Percentiles rank a stretch among this genome's conserved stretches.
These are phyloP conservation scores for Chlorella sp. DNA, from an alignment of 139 green algal genomes.

Conservation along the genomic window DNA sequence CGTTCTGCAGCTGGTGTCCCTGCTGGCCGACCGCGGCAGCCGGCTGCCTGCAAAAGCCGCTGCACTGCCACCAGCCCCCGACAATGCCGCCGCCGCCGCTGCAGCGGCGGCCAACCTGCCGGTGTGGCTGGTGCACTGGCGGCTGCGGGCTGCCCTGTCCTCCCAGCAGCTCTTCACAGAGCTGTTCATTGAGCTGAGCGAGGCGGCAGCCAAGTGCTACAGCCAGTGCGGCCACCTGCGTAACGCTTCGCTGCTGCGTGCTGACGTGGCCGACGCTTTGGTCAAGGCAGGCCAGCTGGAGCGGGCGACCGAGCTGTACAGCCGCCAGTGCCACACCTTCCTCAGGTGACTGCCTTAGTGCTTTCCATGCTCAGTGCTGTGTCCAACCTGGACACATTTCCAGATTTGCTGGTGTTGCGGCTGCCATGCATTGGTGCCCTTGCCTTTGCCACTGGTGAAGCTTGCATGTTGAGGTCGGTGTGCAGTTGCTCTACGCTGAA, in stretches of 20 bases:
- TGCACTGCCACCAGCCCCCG: conserved; percentile 15
- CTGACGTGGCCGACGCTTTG: conserved; percentile 61
- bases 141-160: conserved; percentile 53
- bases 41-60: neutral
- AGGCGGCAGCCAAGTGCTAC: conserved; percentile 56
- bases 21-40: neutral
- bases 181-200: conserved; percentile 58
- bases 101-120: conserved; percentile 1
- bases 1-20: neutral
- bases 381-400: too few species aligned
- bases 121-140: conserved; percentile 63
- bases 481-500: neutral
- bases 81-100: conserved; percentile 17
- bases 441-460: too few species aligned
- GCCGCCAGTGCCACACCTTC: conserved; percentile 31
- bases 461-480: too few species aligned
- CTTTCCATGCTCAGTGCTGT: too few species aligned
- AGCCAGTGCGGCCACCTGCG: conserved; percentile 40
- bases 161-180: conserved; percentile 30
- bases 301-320: conserved; percentile 28
- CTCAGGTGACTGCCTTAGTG: neutral
- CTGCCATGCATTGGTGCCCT: too few species aligned
- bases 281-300: conserved; percentile 29
- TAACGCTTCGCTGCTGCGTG: conserved; percentile 46
- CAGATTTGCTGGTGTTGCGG: too few species aligned